phyloP scores from a whole-genome alignment of 331 rosid species.

The Telfairia occidentalis region DNA sequence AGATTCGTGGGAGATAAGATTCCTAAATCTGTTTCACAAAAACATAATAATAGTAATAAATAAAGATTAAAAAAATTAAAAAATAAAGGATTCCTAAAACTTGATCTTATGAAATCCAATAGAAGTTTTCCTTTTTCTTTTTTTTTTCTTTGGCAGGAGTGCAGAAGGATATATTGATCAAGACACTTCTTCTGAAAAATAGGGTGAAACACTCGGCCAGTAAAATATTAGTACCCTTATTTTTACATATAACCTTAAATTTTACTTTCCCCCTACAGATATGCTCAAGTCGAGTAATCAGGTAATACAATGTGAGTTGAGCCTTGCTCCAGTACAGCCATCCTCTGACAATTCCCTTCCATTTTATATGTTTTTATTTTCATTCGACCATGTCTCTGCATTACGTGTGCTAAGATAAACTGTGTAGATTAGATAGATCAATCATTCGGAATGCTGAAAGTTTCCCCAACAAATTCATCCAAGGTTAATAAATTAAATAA shows the following conservation, averaged over 20 bases:
- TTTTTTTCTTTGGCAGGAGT: not conserved
- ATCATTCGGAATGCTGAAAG: not conserved
- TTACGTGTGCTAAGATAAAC: constrained; percentile 1
- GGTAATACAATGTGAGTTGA: not conserved
- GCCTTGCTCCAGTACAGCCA: not conserved
- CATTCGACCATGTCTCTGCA: not conserved
- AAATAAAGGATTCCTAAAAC: not conserved
- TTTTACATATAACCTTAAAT: not conserved
- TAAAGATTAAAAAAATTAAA: not conserved
- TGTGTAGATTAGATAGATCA: not conserved
- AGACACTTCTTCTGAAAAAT: not conserved
- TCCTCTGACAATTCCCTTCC: not conserved
- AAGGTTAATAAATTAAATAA: not conserved
- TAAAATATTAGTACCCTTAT: not conserved
- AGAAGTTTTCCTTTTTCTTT: no score
- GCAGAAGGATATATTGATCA: not conserved
- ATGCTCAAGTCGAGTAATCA: not conserved
- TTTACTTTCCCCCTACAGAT: not conserved
- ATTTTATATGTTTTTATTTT: not conserved
- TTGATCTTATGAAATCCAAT: not conserved
- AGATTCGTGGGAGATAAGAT: no score
- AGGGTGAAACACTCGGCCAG: not conserved
- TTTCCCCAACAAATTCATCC: not conserved
- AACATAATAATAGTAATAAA: not conserved
- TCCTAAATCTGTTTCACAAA: not conserved